Evolutionary conservation across 495 filamentous ascomycete genomes (phyloP).

Genomic region (Astrothelium subdiscretum): DNA sequence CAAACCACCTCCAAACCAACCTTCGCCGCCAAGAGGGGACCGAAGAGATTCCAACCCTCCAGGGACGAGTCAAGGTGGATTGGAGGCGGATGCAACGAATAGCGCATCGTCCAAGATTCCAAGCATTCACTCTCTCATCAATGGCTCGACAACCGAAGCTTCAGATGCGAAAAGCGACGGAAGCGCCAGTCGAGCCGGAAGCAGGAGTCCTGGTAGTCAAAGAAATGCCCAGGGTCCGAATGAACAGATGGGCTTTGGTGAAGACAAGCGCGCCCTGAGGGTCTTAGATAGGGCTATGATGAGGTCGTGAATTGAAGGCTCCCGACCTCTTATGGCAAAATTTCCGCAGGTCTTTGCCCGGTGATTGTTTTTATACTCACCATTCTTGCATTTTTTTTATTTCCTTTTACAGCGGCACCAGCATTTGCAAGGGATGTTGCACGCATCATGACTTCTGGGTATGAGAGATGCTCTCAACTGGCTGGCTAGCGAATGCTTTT

Average conservation of each 20-base stretch:
- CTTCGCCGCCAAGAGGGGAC: background rate
- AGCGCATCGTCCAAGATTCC: background rate
- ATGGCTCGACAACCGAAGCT: background rate
- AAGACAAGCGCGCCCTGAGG: background rate
- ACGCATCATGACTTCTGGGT: background rate
- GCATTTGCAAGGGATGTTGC: conserved; percentile 1
- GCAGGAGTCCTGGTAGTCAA: background rate
- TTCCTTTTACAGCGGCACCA: background rate
- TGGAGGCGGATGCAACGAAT: background rate
- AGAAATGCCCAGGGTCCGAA: background rate
- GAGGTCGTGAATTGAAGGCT: background rate
- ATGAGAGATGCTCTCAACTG: background rate
- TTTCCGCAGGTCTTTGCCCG: background rate
- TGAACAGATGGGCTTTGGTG: background rate
- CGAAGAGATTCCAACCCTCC: background rate
- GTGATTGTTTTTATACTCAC: background rate
- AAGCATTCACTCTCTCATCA: background rate
- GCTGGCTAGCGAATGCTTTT: background rate
- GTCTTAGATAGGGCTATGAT: background rate
- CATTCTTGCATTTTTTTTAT: background rate
- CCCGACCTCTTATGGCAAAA: background rate
- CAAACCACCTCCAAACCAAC: background rate
- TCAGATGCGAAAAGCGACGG: background rate
- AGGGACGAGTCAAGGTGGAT: background rate
- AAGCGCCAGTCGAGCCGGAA: background rate